Evolutionary conservation across 441 rosid genomes (phyloP), one percentile per base, ranked within the genome.

Genomic region (Daphne laureola): DNA sequence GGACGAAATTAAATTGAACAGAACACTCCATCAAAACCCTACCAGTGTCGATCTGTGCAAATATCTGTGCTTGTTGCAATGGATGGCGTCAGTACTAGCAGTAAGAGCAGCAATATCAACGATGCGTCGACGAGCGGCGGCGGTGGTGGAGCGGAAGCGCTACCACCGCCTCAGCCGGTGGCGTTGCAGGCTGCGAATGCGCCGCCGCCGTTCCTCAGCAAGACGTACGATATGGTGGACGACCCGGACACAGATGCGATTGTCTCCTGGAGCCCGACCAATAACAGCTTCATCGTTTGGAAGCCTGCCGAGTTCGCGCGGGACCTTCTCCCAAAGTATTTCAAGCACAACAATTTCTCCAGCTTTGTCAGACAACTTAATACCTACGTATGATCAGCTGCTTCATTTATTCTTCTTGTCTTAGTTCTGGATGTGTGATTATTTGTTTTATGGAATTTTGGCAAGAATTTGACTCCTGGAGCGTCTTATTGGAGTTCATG

Each of bases 161-260:
- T 15, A 45, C 53, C 43, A 27, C 64, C 54, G 54, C 73, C 59
- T 41, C 64, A 64, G 47, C 87, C 95, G 15, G 74, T 78, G 45
- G 64, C 87, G 44, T 38, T 74, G 62, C 74, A 70, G 61, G 59
- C 13, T 57, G 49, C 77, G 14, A 81, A 73, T 66, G 77, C 83
- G 2, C 97, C 84, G 53, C 97, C 97, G 56, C 98, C 97, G 43
- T 93, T 92, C 51, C 55, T 92, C 13, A 89, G 96, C 81, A 92
- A 92, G 78, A 92, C 97, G 11, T 92, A 87, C 59, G 97, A 92
- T 63, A 87, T 92, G 87, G 96, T 92, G 35, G 89, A 87, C 41
- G 98, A 92, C 60, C 82, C 89, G 0, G 61, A 81, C 9, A 74
- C 92, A 1, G 95, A 85, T 51, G 61, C 78, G 48, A 61, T 84